Conservation (phyloP, 2,329 filamentous ascomycete species). For the Pleurostoma richardsiae region DNA sequence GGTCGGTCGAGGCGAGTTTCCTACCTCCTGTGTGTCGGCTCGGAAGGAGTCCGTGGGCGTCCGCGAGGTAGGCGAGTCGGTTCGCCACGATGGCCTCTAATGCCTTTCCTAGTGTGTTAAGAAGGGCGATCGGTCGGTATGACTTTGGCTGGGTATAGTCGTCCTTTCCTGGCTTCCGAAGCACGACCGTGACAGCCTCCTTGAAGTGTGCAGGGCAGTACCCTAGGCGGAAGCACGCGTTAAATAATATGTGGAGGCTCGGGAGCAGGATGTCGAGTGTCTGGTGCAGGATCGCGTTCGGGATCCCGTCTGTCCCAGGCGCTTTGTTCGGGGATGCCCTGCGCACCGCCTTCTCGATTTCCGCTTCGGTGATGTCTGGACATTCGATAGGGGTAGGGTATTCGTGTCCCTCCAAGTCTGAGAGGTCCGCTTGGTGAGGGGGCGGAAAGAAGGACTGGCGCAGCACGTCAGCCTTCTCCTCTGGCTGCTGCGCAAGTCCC, state of each 20-base stretch:
- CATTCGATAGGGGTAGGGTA: conserved; percentile 5
- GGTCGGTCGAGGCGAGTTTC: not conserved
- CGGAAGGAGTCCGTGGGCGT: conserved; percentile 7
- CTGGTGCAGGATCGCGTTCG: conserved; percentile 12
- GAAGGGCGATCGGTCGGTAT: conserved; percentile 13
- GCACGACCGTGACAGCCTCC: conserved; percentile 8
- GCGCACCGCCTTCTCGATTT: not conserved
- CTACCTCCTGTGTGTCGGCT: conserved; percentile 1
- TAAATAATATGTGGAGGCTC: conserved; percentile 10
- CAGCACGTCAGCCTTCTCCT: conserved; percentile 3
- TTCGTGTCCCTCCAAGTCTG: conserved; percentile 9
- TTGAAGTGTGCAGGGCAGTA: conserved; percentile 12
- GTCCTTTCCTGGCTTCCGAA: conserved; percentile 12
- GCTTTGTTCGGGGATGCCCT: conserved; percentile 9
- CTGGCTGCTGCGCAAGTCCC: not conserved
- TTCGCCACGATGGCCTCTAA: conserved; percentile 11
- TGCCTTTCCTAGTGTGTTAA: conserved; percentile 11
- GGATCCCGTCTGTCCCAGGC: conserved; percentile 11
- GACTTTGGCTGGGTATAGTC: conserved; percentile 11
- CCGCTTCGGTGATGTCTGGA: not conserved
- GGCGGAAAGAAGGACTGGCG: conserved; percentile 7
- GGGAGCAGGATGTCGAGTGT: conserved; percentile 9
- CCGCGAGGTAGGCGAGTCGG: conserved; percentile 6
- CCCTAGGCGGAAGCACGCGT: conserved; percentile 8
- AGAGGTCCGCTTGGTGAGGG: conserved; percentile 3